These are phyloP conservation scores for Teratosphaeriaceae sp. DNA, from an alignment of 2,329 filamentous ascomycete species.

Conservation along the genomic window DNA sequence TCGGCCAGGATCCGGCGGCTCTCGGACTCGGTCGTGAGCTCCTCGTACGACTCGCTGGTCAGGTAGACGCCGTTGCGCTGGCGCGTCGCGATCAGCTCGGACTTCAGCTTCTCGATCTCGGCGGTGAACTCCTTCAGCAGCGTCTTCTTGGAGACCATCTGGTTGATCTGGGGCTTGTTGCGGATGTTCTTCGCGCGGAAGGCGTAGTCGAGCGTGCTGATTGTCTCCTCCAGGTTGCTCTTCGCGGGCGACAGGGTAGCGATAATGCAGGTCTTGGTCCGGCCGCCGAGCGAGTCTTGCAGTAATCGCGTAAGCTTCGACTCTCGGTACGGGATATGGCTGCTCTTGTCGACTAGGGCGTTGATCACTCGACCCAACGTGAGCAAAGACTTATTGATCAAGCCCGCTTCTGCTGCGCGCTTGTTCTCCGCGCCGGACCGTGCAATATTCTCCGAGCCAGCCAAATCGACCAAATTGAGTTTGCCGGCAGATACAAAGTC, in stretches of 20 bases:
- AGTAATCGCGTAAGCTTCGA: constrained; percentile 91
- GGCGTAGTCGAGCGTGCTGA: constrained; percentile 95
- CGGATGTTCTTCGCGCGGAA: constrained; percentile 98
- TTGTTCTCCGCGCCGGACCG: constrained; percentile 97
- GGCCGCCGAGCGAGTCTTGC: constrained; percentile 92
- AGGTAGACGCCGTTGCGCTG: constrained; percentile 95
- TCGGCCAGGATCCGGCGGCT: constrained; percentile 85
- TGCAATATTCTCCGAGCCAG: constrained; percentile 96
- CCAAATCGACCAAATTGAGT: constrained; percentile 91
- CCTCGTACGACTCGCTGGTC: constrained; percentile 80
- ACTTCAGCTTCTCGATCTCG: constrained; percentile 92
- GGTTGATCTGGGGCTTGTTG: constrained; percentile 95
- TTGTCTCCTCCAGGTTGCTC: constrained; percentile 94
- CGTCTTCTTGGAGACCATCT: constrained; percentile 86
- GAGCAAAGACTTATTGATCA: constrained; percentile 96
- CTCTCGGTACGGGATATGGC: constrained; percentile 88
- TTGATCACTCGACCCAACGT: constrained; percentile 97
- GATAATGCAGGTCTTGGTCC: constrained; percentile 98
- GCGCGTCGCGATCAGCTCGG: constrained; percentile 84
- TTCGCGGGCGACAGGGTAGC: constrained; percentile 92
- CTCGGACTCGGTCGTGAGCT: constrained; percentile 86
- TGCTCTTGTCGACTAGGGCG: constrained; percentile 80
- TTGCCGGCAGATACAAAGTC: constrained; percentile 89
- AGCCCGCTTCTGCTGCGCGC: constrained; percentile 84
- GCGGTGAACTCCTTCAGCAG: constrained; percentile 80